Percentiles rank a stretch among this genome's conserved stretches.
These are phyloP conservation scores for Lipomyces sp. DNA, from an alignment of 805 yeast species.

Conservation along the genomic window DNA sequence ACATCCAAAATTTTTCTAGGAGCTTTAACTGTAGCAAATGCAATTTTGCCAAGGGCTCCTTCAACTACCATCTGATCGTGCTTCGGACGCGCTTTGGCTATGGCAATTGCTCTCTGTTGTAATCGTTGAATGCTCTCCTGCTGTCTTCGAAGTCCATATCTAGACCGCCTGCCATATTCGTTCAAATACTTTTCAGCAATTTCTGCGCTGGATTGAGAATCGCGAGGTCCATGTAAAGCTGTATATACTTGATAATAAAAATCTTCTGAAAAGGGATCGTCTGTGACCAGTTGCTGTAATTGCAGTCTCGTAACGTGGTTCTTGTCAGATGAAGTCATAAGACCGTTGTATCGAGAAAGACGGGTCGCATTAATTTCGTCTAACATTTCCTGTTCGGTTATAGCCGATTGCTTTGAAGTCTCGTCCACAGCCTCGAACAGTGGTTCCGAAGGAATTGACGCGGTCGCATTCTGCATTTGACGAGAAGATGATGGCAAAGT, in stretches of 20 bases:
- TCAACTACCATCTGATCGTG: slow-evolving; percentile 61
- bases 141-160: slow-evolving; percentile 35
- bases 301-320: slow-evolving; percentile 93
- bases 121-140: slow-evolving; percentile 78
- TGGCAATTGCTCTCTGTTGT: slow-evolving; percentile 96
- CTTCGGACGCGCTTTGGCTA: slow-evolving; percentile 77
- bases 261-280: slow-evolving; percentile 95
- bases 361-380: slow-evolving; percentile 56
- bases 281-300: slow-evolving; percentile 91
- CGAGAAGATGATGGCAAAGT: no score
- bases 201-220: slow-evolving; percentile 12
- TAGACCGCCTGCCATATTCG: slow-evolving; percentile 25
- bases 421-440: neutral
- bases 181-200: slow-evolving; percentile 27
- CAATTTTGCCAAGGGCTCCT: slow-evolving; percentile 87
- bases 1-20: slow-evolving; percentile 81
- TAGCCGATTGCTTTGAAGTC: neutral
- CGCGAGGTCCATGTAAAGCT: slow-evolving; percentile 50
- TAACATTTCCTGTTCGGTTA: slow-evolving; percentile 32
- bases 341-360: slow-evolving; percentile 75
- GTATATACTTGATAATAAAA: slow-evolving; percentile 92
- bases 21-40: slow-evolving; percentile 72
- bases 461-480: neutral
- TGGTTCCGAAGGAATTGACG: neutral
- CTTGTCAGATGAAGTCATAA: slow-evolving; percentile 96